Evolutionary conservation across 2,329 filamentous ascomycete species (phyloP).

Genomic region (Rutstroemia sp.): DNA sequence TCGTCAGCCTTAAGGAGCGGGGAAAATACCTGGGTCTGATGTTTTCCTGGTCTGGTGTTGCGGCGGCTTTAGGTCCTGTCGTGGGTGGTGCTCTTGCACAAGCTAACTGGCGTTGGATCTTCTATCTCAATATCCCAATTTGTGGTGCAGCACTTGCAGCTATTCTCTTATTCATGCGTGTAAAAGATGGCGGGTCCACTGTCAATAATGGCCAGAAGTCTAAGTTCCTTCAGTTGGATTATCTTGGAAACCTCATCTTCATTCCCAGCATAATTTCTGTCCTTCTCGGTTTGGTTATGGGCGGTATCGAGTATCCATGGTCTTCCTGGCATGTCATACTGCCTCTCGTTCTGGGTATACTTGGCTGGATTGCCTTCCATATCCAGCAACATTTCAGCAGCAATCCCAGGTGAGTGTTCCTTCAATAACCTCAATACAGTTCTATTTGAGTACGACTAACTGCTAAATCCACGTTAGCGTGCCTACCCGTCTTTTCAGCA

Average conservation of each 20-base stretch:
- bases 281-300: constrained; percentile 53
- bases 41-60: background rate
- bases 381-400: constrained; percentile 6
- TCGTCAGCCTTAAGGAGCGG: constrained; percentile 40
- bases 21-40: constrained; percentile 35
- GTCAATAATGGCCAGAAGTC: background rate
- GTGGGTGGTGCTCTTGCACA: constrained; percentile 20
- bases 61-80: constrained; percentile 15
- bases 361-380: constrained; percentile 43
- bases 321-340: constrained; percentile 50
- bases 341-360: constrained; percentile 47
- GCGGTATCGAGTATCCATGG: constrained; percentile 58
- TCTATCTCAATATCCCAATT: constrained; percentile 13
- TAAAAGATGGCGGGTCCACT: background rate
- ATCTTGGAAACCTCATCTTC: constrained; percentile 52
- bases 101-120: constrained; percentile 9
- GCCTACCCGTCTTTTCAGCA: constrained; percentile 9
- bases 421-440: background rate
- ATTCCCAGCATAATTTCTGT: constrained; percentile 49
- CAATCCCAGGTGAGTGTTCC: background rate
- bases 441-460: background rate
- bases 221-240: constrained; percentile 47
- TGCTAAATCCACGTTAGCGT: background rate
- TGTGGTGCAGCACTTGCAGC: constrained; percentile 1
- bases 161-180: constrained; percentile 9